These are phyloP conservation scores for Vitis amurensis DNA, from an alignment of 164 flowering plant genomes.

Conservation along the genomic window DNA sequence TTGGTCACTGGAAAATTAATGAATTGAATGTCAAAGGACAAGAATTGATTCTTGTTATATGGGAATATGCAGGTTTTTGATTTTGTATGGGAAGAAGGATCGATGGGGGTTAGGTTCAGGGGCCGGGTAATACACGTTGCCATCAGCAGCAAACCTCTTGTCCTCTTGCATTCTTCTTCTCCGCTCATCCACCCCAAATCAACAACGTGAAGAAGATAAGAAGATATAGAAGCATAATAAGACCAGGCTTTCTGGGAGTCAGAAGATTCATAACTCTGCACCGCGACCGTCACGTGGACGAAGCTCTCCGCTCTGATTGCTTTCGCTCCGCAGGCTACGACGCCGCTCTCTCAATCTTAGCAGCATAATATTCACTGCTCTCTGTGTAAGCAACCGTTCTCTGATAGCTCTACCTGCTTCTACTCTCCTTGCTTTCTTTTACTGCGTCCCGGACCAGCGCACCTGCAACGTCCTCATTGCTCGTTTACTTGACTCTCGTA, in stretches of 20 bases:
- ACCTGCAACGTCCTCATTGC: constrained; percentile 83
- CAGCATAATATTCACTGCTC: constrained; percentile 73
- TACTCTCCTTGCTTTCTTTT: constrained; percentile 33
- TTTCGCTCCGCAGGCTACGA: constrained; percentile 59
- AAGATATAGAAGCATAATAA: constrained; percentile 24
- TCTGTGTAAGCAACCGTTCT: constrained; percentile 61
- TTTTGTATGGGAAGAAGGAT: too few species aligned
- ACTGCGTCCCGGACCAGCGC: constrained; percentile 65
- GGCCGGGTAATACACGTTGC: too few species aligned
- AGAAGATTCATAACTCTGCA: constrained; percentile 67
- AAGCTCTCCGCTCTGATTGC: constrained; percentile 58
- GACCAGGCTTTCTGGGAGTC: constrained; percentile 61
- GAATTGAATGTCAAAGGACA: too few species aligned
- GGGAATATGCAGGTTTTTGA: too few species aligned
- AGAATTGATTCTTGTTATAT: too few species aligned
- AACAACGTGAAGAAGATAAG: too few species aligned
- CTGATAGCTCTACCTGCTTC: constrained; percentile 80
- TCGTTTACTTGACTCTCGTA: constrained; percentile 53
- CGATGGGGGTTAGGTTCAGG: too few species aligned
- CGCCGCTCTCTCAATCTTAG: constrained; percentile 65
- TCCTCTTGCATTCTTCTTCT: too few species aligned
- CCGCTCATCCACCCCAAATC: too few species aligned
- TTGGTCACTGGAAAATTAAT: too few species aligned
- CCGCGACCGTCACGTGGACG: constrained; percentile 43
- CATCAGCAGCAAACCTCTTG: too few species aligned